Evolutionary conservation across 345 rosid genomes (phyloP).

Genomic region (Xanthoceras sorbifolium): DNA sequence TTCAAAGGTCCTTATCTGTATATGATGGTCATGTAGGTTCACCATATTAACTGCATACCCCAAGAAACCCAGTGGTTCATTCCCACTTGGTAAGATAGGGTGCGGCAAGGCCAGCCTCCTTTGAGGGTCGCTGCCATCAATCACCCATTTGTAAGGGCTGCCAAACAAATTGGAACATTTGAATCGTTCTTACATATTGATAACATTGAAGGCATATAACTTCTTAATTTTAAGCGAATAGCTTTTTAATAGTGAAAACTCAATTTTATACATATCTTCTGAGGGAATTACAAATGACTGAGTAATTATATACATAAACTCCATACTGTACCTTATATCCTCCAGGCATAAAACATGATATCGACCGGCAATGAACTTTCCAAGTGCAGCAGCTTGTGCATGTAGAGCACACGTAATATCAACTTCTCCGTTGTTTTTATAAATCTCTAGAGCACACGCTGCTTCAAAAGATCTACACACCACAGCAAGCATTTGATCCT

Average conservation of each 20-base stretch:
- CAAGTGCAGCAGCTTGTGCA: constrained; percentile 42
- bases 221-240: too few relatives aligned
- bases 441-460: constrained; percentile 36
- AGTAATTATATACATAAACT: too few relatives aligned
- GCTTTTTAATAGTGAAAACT: background rate
- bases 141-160: constrained; percentile 37
- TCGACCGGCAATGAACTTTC: constrained; percentile 44
- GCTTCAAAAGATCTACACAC: constrained; percentile 53
- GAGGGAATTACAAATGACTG: background rate
- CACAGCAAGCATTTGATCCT: constrained; percentile 67
- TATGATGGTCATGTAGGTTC: constrained; percentile 29
- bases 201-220: too few relatives aligned
- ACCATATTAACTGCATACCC: constrained; percentile 77
- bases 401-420: constrained; percentile 35
- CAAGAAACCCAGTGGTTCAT: constrained; percentile 46
- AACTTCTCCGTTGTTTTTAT: constrained; percentile 36
- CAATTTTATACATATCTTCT: background rate
- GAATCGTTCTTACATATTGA: background rate
- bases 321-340: constrained; percentile 52
- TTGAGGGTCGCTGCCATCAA: constrained; percentile 38
- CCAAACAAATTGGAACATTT: constrained; percentile 1
- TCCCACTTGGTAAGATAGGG: constrained; percentile 45
- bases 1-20: constrained; percentile 17
- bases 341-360: constrained; percentile 56
- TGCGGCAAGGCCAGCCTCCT: constrained; percentile 45